Evolutionary conservation across 257 asterid genomes (phyloP).

Genomic region (Parsonsia alboflavescens): DNA sequence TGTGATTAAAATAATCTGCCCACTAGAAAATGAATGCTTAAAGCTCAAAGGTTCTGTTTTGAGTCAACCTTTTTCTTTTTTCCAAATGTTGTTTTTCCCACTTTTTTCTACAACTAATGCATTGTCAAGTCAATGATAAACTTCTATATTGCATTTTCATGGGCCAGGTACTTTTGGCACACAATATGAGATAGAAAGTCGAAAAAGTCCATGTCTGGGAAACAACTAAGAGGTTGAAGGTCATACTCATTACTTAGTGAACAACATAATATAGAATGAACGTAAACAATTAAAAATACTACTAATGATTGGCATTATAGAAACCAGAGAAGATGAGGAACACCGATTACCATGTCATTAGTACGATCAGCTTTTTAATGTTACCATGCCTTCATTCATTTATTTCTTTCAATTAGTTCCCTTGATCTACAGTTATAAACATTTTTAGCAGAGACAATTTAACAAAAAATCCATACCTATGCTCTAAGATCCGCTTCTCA

Average conservation of each 20-base stretch:
- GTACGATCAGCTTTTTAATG: neutral
- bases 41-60: neutral
- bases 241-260: neutral
- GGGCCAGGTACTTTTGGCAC: neutral
- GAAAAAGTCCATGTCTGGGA: neutral
- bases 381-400: neutral
- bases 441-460: neutral
- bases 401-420: neutral
- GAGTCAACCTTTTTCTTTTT: neutral
- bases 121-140: neutral
- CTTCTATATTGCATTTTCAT: neutral
- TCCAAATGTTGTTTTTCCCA: neutral
- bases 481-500: constrained; percentile 86
- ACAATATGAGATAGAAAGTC: neutral
- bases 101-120: neutral
- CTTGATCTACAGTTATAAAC: neutral
- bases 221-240: neutral
- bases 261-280: neutral
- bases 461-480: constrained; percentile 40
- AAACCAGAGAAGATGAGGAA: neutral
- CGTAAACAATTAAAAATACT: neutral
- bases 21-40: neutral
- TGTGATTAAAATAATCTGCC: neutral
- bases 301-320: neutral
- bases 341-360: neutral